These are phyloP conservation scores for Hypoxylon fuscum DNA, from an alignment of 495 filamentous ascomycete genomes.

Conservation along the genomic window DNA sequence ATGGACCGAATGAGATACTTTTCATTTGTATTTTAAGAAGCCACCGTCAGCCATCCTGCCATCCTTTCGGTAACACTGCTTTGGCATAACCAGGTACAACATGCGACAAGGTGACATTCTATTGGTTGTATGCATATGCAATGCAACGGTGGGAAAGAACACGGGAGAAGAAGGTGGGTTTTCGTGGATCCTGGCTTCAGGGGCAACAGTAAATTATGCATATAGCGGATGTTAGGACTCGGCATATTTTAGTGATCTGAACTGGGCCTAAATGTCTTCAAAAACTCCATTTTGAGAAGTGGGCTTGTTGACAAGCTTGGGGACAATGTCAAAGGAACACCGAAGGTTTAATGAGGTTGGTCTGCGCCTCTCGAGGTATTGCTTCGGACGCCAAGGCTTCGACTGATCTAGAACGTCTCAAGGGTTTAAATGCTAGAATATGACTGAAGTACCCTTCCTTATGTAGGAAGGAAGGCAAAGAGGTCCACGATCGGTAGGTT, in stretches of 20 bases:
- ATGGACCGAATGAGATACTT: slow-evolving; percentile 5
- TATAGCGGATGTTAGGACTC: slow-evolving; percentile 6
- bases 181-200: slow-evolving; percentile 14
- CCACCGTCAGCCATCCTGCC: no score
- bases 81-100: slow-evolving; percentile 16
- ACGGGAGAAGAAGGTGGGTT: slow-evolving; percentile 14
- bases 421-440: no score
- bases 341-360: background rate
- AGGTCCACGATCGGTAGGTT: no score
- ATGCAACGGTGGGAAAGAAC: slow-evolving; percentile 16
- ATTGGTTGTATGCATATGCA: slow-evolving; percentile 14
- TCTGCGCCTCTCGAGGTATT: background rate
- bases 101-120: slow-evolving; percentile 10
- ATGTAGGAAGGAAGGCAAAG: no score
- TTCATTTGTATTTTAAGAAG: slow-evolving; percentile 13
- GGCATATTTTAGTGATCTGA: background rate
- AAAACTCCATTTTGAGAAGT: no score
- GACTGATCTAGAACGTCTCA: background rate
- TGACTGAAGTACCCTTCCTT: no score
- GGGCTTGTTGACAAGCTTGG: no score
- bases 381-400: background rate
- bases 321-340: background rate
- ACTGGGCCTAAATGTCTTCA: no score
- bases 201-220: slow-evolving; percentile 15
- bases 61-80: slow-evolving; percentile 1